Conservation (phyloP, 2,329 filamentous ascomycete genomes). For the Amesomyces nigricolor region DNA sequence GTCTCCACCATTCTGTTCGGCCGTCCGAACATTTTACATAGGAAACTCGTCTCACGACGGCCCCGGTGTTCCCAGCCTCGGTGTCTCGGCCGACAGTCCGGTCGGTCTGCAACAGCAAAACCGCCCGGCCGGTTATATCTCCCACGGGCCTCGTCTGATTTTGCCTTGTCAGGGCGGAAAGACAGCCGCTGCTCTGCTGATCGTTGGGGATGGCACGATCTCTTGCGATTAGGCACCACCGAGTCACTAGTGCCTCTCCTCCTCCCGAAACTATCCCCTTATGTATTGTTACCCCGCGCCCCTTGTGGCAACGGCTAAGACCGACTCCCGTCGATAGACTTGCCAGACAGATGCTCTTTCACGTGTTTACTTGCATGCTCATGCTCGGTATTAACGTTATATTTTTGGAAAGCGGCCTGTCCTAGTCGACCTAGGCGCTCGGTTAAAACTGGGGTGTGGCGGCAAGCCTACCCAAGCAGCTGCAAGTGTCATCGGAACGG, state of each 20-base stretch:
- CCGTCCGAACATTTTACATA: no score
- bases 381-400: neutral
- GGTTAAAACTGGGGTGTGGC: neutral
- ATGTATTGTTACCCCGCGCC: no score
- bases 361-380: neutral
- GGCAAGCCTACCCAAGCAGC: neutral
- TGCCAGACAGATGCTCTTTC: neutral
- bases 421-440: neutral
- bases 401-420: slow-evolving; percentile 7
- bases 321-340: neutral
- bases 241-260: neutral
- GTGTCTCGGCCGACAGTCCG: neutral
- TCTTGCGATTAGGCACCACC: neutral
- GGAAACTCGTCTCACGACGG: neutral
- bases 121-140: neutral
- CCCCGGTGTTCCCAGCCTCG: neutral
- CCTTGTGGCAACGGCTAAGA: neutral
- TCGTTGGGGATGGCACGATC: neutral
- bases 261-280: neutral
- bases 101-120: slow-evolving; percentile 7
- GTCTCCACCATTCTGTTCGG: neutral
- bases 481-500: neutral
- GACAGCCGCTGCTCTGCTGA: neutral
- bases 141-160: neutral
- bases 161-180: neutral